Percentiles rank a stretch among this genome's conserved stretches.
Evolutionary conservation across 352 stramenopile species (phyloP).

Genomic region (Blastocystis sp.): DNA sequence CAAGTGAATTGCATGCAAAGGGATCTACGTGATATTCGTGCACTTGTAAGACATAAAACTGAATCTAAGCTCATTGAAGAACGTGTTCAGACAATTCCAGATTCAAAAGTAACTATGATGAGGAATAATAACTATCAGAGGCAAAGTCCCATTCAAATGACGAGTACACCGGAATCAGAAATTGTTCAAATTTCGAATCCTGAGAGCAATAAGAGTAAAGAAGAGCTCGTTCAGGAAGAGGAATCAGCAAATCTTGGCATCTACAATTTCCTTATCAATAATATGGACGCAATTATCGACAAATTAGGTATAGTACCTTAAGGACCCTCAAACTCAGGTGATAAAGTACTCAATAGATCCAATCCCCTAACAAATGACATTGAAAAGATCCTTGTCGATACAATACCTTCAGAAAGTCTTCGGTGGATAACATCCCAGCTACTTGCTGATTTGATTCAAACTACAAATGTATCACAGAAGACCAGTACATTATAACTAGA

Average conservation of each 20-base stretch:
- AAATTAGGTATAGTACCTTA: neutral
- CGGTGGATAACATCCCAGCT: neutral
- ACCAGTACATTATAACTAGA: neutral
- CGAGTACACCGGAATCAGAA: neutral
- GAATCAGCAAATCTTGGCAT: neutral
- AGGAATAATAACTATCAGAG: neutral
- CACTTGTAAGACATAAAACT: neutral
- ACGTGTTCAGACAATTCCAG: neutral
- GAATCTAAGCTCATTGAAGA: neutral
- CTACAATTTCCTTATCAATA: neutral
- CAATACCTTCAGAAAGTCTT: neutral
- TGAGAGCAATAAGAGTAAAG: neutral
- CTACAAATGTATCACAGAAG: neutral
- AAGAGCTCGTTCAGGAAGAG: neutral
- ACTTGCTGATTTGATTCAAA: neutral
- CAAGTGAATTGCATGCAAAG: conserved; percentile 12
- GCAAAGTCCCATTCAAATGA: conserved; percentile 18
- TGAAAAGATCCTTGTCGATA: neutral
- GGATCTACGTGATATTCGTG: neutral
- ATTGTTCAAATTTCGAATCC: neutral
- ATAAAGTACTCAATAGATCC: neutral
- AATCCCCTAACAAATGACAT: neutral
- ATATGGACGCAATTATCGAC: neutral
- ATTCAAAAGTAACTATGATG: neutral
- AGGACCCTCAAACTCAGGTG: neutral